A percentile compares a stretch with the other conserved stretches of the same genome.
Evolutionary conservation across 495 filamentous ascomycete species (phyloP).

Genomic region (Neurospora intermedia): DNA sequence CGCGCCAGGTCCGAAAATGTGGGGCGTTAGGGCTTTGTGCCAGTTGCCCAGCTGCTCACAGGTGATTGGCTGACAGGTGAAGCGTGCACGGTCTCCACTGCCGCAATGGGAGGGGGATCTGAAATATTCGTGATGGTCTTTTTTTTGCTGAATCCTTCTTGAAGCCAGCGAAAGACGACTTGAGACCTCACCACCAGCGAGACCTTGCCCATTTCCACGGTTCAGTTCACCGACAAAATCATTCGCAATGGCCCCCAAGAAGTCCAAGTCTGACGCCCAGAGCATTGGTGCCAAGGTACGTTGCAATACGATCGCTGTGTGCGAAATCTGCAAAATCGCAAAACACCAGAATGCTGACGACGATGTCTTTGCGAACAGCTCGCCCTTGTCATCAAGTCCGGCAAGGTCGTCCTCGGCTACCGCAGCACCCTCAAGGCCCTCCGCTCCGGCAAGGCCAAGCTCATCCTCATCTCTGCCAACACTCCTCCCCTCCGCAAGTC

Average conservation of each 20-base stretch:
- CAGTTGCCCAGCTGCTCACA: neutral
- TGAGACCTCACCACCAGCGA: neutral
- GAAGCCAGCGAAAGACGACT: constrained; percentile 8
- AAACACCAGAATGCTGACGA: neutral
- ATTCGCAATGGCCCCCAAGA: constrained; percentile 77
- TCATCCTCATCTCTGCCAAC: constrained; percentile 71
- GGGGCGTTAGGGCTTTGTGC: constrained; percentile 35
- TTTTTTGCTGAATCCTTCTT: constrained; percentile 8
- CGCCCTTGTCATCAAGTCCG: constrained; percentile 92
- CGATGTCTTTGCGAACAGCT: constrained; percentile 28
- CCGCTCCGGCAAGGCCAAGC: constrained; percentile 72
- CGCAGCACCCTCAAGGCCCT: constrained; percentile 94
- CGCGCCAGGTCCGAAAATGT: constrained; percentile 10
- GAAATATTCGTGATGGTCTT: neutral
- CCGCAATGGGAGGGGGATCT: neutral
- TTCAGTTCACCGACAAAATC: constrained; percentile 8
- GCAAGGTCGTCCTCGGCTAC: constrained; percentile 74
- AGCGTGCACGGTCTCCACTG: neutral
- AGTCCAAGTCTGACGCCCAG: constrained; percentile 85
- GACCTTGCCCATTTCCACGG: neutral
- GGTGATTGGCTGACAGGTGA: neutral
- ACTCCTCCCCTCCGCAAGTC: constrained; percentile 91
- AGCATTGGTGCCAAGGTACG: constrained; percentile 66
- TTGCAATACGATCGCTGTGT: neutral
- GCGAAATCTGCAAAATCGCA: neutral